Evolutionary conservation across 2,329 filamentous ascomycete species (phyloP), one percentile per base, ranked within the genome.

Genomic region (Penicillium freii): DNA sequence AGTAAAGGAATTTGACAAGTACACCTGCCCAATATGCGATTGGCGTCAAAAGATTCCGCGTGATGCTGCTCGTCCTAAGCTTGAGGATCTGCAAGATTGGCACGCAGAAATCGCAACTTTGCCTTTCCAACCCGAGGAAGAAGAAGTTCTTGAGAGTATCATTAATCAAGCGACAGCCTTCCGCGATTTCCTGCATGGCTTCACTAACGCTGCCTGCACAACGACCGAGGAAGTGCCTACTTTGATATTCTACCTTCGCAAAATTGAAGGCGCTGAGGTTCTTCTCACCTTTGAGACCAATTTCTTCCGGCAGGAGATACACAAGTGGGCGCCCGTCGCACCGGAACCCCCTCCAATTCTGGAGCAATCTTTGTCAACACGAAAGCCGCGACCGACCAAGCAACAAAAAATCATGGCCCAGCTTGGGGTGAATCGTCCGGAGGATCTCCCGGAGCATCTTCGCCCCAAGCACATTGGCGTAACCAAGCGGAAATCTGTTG

Each of bases 1-100:
- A 72, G 91, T 99, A 67, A 97, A 97, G 77, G 94, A 97, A 71
- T 93, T 96, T 62, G 94, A 97, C 71, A 96, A 96, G 73, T 99
- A 97, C 72, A 97, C 93, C 1, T 99, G 94, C 69, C 94, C 94
- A 0, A 96, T 99, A 61, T 99, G 94, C 72, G 94, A 99, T 73
- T 97, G 92, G 86, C 88, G 94, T 19, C 90, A 97, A 71, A 95
- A 93, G 77, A 97, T 99, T 52, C 94, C 94, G 27, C 90, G 94
- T 45, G 94, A 99, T 79, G 94, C 94, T 25, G 92, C 94, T 23
- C 88, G 94, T 29, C 94, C 94, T 0, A 97, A 97, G 75, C 81
- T 99, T 0, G 94, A 99, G 73, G 92, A 97, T 66, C 80, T 99
- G 17, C 82, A 90, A 58, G 78, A 82, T 2, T 94, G 95, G 86